Evolutionary conservation across 176 grass and related monocot species (phyloP), one percentile per base, ranked within the genome.

Genomic region (Oryza brachyantha): DNA sequence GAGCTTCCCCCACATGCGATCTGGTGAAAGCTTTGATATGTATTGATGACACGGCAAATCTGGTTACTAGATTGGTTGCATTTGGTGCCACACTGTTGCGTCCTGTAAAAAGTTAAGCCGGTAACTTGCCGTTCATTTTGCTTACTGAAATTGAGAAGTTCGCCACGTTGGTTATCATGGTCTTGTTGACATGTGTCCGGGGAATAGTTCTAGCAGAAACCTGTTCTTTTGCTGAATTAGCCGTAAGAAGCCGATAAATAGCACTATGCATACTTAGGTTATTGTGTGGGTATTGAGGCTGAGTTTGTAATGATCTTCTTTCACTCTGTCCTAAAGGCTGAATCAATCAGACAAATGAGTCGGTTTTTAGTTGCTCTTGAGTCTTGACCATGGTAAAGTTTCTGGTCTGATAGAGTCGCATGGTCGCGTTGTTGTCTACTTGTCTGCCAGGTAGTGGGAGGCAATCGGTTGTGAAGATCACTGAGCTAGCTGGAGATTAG

Each of bases 351-450:
- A 93, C 84, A 13, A 99, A 99, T 73, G 90, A 99, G 77, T 95
- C 90, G 12, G 96, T 99, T 66, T 73, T 99, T 86, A 95, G 92
- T 99, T 84, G 96, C 96, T 80, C 81, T 99, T 84, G 96, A 95
- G 31, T 32, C 1, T 32, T 32, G n/a, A n/a, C 62, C 96, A 99
- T 1, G 96, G 88, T 37, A 99, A 99, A 71, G 83, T 70, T n/a
- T 99, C 81, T 0, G 88, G 92, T 29, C 70, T 95, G 42, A 95
- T 95, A 62, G 95, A 99, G 70, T 95, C 88, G 10, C 96, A 95
- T 12, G 96, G 95, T 58, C 88, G 90, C 19, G 96, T 99, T 10
- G 92, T 89, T 12, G 81, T 95, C 35, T 99, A 92, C 88, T 89
- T 12, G 81, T 95, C 35, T 99, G 92, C 88, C 96, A 95, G 81